Conservation (phyloP, 805 yeast genomes). For the Ogataea wickerhamii region DNA sequence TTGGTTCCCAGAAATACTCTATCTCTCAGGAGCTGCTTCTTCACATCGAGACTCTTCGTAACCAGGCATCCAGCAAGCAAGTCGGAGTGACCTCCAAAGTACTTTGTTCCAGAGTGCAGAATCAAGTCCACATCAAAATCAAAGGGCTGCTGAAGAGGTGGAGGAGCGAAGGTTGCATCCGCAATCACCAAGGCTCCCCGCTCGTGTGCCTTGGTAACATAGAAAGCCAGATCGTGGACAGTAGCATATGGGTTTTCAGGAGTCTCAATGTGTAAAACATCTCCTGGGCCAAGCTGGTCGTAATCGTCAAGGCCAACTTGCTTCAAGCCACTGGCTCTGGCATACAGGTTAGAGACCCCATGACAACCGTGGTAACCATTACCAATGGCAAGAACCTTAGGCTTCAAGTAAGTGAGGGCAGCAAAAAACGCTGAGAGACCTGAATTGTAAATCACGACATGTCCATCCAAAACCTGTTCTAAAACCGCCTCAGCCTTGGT, state of each 20-base stretch:
- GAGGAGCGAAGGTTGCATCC: conserved; percentile 93
- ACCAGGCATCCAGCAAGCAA: conserved; percentile 76
- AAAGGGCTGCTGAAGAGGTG: conserved; percentile 81
- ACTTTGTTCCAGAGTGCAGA: conserved; percentile 92
- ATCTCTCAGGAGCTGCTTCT: conserved; percentile 50
- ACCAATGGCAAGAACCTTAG: conserved; percentile 68
- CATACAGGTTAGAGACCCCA: conserved; percentile 60
- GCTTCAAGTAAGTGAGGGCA: conserved; percentile 63
- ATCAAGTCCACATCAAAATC: conserved; percentile 80
- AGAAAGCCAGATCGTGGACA: conserved; percentile 56
- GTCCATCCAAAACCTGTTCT: conserved; percentile 54
- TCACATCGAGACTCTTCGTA: conserved; percentile 51
- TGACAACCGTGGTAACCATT: conserved; percentile 85
- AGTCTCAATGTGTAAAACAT: conserved; percentile 78
- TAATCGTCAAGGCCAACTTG: conserved; percentile 50
- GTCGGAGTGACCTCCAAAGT: conserved; percentile 95
- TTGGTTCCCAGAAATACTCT: conserved; percentile 75
- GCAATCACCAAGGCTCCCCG: conserved; percentile 70
- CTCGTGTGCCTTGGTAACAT: conserved; percentile 68
- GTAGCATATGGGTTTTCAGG: conserved; percentile 85
- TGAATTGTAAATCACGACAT: conserved; percentile 67
- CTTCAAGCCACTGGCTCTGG: conserved; percentile 57
- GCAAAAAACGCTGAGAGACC: conserved; percentile 84
- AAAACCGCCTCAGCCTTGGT: conserved; percentile 64
- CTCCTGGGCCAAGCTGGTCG: conserved; percentile 52